Percentiles rank a stretch among this genome's conserved stretches.
Conservation (phyloP, 1,139 yeast species). For the Lodderomyces orthopsilosis region DNA sequence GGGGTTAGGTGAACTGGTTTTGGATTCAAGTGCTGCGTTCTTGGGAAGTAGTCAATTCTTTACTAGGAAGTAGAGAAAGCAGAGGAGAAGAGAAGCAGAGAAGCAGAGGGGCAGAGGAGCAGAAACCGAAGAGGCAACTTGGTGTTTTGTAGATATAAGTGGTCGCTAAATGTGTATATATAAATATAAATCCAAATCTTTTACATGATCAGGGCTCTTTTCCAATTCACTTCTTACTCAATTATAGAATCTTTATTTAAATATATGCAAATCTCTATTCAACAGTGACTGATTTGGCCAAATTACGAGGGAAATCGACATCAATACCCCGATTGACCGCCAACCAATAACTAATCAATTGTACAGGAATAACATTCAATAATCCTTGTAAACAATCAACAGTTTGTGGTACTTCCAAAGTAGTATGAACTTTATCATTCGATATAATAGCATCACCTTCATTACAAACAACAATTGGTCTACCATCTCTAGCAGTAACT, state of each 20-base stretch:
- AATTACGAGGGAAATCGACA: constrained; percentile 97
- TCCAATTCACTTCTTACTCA: too few species aligned
- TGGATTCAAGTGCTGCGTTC: constrained; percentile 70
- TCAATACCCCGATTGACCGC: constrained; percentile 95
- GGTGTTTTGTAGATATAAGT: too few species aligned
- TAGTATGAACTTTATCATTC: constrained; percentile 55
- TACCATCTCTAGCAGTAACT: constrained; percentile 95
- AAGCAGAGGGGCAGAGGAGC: not conserved
- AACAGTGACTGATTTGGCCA: constrained; percentile 97
- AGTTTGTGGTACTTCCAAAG: constrained; percentile 88
- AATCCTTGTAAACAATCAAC: constrained; percentile 98
- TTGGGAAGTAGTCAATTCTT: constrained; percentile 75
- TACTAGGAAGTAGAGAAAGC: constrained; percentile 20
- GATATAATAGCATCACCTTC: constrained; percentile 73
- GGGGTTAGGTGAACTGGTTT: constrained; percentile 79
- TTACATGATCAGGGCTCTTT: too few species aligned
- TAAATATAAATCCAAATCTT: not conserved
- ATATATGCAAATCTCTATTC: too few species aligned
- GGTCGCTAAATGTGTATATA: not conserved
- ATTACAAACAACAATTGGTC: constrained; percentile 91
- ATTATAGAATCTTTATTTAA: too few species aligned
- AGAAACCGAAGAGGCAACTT: too few species aligned
- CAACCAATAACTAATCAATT: constrained; percentile 95
- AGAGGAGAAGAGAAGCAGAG: not conserved
- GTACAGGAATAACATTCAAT: constrained; percentile 90